Base-by-base conservation (phyloP, 2,329 filamentous ascomycete species). In the Nemania serpens region DNA sequence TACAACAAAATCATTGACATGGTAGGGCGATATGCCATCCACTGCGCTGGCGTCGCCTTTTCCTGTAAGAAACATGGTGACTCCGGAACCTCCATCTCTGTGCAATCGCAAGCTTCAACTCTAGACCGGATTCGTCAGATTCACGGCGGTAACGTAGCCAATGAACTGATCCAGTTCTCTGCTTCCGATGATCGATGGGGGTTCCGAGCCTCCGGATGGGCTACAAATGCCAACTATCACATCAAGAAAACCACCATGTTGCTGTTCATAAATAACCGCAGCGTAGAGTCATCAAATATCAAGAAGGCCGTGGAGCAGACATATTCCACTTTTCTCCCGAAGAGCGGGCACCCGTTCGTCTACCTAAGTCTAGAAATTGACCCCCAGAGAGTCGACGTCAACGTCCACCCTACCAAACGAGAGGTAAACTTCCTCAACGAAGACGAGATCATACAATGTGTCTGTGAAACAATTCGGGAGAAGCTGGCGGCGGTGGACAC, bases 381-480 rank as follows among this genome's bases (percentile, higher is more conserved):
- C 68, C 94, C 95, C 1, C 87, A 90, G 25, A 84, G 94, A 55
- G 92, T 99, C 3, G 95, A 99, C 74, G 96, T 99, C 72, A 99
- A 99, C 69, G 90, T 99, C 0, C 95, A 99, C 75, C 95, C 95
- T 0, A 99, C 95, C 0, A 99, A 99, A 75, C 84, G 92, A 52
- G 94, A 99, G 73, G 95, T 99, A 18, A 95, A 98, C 71, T 98
- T 99, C 69, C 82, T 99, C 20, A 97, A 98, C 63, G 95, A 99
- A 74, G 95, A 99, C 65, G 95, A 99, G 69, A 96, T 99, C 47
- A 90, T 95, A 48, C 91, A 95, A 65, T 84, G 86, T 13, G 88
- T 99, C 4, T 97, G 93, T 77, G 86, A 88, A 62, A 85, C 91
- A 55, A 90, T 99, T 20, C 85, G 91, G 54, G 82, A 85, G 9